These are phyloP conservation scores for Arabidopsis suecica DNA, from an alignment of 345 rosid genomes.

Conservation along the genomic window DNA sequence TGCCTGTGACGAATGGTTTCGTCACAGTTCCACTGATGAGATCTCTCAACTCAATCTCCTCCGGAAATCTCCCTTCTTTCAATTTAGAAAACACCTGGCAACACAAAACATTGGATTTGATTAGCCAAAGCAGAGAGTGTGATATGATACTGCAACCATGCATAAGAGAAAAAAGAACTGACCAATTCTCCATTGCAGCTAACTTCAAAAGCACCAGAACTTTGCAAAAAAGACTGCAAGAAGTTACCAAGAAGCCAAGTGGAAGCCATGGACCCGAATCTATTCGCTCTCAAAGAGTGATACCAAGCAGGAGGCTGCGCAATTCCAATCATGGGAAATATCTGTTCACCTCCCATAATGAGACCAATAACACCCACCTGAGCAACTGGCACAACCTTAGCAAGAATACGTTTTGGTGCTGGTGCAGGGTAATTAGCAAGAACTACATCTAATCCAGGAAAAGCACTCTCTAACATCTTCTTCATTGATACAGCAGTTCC, in stretches of 20 bases:
- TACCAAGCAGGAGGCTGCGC: slow-evolving; percentile 67
- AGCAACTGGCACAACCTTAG: slow-evolving; percentile 63
- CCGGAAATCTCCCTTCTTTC: slow-evolving; percentile 72
- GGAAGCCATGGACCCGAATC: slow-evolving; percentile 74
- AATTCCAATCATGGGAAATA: slow-evolving; percentile 69
- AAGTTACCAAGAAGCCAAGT: slow-evolving; percentile 82
- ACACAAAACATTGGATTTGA: neutral
- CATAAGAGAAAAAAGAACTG: slow-evolving; percentile 28
- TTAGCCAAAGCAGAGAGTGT: neutral
- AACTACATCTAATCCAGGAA: slow-evolving; percentile 70
- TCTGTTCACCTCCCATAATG: slow-evolving; percentile 67
- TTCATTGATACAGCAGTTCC: slow-evolving; percentile 72
- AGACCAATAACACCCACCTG: slow-evolving; percentile 68
- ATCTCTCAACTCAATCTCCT: slow-evolving; percentile 77
- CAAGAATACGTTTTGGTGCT: slow-evolving; percentile 57
- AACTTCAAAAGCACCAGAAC: slow-evolving; percentile 85
- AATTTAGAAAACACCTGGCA: slow-evolving; percentile 77
- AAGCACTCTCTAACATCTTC: slow-evolving; percentile 69
- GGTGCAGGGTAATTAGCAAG: slow-evolving; percentile 73
- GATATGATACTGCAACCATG: neutral
- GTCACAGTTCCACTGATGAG: slow-evolving; percentile 53
- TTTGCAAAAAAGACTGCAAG: slow-evolving; percentile 69
- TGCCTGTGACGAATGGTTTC: slow-evolving; percentile 24
- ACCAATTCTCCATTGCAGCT: slow-evolving; percentile 67
- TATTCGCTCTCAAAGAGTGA: slow-evolving; percentile 63